Base-by-base conservation (phyloP, 2,329 filamentous ascomycete genomes). In the Cadophora malorum region DNA sequence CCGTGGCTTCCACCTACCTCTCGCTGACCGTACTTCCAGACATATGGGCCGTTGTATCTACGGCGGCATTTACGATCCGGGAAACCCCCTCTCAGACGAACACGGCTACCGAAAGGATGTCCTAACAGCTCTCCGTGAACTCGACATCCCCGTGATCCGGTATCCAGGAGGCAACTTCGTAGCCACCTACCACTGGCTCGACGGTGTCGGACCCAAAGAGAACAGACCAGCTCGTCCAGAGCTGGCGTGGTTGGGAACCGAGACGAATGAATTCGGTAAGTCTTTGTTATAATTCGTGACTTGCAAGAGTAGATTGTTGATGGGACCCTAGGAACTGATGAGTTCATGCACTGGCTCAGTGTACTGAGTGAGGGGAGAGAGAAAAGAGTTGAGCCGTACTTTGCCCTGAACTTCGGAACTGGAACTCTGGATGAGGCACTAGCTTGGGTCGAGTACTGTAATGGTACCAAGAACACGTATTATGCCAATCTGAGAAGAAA, bases 1-100 rank as follows among this genome's bases (percentile, higher is more conserved):
- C 9, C 9, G 9, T 9, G 4, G 33, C 33, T 35, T 35, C 4
- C 33, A 35, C 9, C 33, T 45, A 16, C 38, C 10, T 3, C 8
- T 12, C 3, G 16, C 38, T 45, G 38, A 45, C 38, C 3, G 8
- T 12, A 45, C 5, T 9, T 45, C 38, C 14, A 45, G 38, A 45
- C 93, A 96, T 79, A 96, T 96, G 92, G 92, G 92, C 74, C 88
- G 92, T 70, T 96, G 92, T 82, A 94, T 96, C 76, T 95, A 96
- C 78, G 91, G 91, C 71, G 92, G 93, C 71, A 91, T 96, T 77
- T 95, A 94, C 79, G 92, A 95, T 73, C 92, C 91, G 0, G 86
- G 84, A 41, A 94, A 89, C 78, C 81, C 88, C 3, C 84, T 94
- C n/a, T 89, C 91, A 1, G 91, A 94, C 73, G 83, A 87, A 64